A percentile compares a stretch with the other conserved stretches of the same genome.
These are phyloP conservation scores for Scleromitrula shiraiana DNA, from an alignment of 2,329 filamentous ascomycete species.

Conservation along the genomic window DNA sequence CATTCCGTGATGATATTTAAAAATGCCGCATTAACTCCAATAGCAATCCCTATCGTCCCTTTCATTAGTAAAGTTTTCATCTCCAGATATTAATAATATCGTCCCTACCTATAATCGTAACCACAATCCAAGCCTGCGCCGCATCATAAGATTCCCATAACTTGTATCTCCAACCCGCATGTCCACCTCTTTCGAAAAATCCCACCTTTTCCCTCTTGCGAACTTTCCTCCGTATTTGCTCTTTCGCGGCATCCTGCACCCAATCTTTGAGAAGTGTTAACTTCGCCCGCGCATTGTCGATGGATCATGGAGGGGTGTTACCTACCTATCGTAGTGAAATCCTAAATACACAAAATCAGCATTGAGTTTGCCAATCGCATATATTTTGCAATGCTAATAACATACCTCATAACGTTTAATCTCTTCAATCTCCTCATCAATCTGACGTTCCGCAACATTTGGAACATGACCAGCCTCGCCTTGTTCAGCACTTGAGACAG, in stretches of 20 bases:
- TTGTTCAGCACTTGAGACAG: conserved; percentile 56
- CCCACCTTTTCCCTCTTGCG: conserved; percentile 64
- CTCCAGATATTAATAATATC: neutral
- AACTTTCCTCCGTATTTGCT: conserved; percentile 73
- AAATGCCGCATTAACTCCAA: conserved; percentile 86
- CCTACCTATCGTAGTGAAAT: conserved; percentile 89
- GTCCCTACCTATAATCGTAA: conserved; percentile 66
- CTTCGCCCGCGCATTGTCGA: conserved; percentile 15
- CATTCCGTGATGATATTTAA: conserved; percentile 96
- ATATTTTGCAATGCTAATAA: conserved; percentile 6
- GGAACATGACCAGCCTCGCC: conserved; percentile 46
- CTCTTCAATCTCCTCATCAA: conserved; percentile 91
- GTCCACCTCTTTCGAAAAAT: conserved; percentile 58
- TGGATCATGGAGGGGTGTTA: conserved; percentile 29
- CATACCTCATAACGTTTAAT: conserved; percentile 90
- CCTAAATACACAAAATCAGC: conserved; percentile 36
- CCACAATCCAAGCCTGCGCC: conserved; percentile 95
- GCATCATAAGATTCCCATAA: conserved; percentile 87
- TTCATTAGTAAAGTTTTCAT: conserved; percentile 12
- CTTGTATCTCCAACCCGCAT: conserved; percentile 69
- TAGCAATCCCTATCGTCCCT: conserved; percentile 54
- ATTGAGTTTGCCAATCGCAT: neutral
- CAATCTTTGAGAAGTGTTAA: conserved; percentile 58
- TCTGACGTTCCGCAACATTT: conserved; percentile 55
- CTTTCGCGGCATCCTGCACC: conserved; percentile 93